Percentiles rank a stretch among this genome's conserved stretches.
Conservation (phyloP, 2,329 filamentous ascomycete genomes). For the Hypoxylon sp. region DNA sequence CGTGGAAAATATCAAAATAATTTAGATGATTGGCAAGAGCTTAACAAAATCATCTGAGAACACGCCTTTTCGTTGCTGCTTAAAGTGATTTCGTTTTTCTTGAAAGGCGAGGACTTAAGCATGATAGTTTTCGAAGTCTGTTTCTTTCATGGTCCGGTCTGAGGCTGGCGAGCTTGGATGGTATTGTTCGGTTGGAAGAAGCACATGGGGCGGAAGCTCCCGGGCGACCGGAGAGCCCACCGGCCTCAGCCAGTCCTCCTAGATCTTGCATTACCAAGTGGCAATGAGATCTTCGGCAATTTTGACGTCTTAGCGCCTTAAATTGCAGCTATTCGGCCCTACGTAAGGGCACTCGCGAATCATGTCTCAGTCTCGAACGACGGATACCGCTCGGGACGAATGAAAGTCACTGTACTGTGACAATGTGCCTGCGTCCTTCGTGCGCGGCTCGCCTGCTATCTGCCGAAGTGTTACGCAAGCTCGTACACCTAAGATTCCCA, state of each 20-base stretch:
- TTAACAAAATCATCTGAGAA: neutral
- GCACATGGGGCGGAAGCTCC: constrained; percentile 37
- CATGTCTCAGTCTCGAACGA: constrained; percentile 46
- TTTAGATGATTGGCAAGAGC: neutral
- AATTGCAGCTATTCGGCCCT: constrained; percentile 48
- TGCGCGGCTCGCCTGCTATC: constrained; percentile 41
- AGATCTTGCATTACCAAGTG: constrained; percentile 45
- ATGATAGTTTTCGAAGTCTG: neutral
- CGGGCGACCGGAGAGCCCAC: constrained; percentile 37
- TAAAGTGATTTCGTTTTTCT: neutral
- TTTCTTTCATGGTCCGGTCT: neutral
- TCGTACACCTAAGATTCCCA: constrained; percentile 32
- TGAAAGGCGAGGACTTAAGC: neutral
- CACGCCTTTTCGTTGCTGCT: neutral
- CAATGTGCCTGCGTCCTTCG: constrained; percentile 43
- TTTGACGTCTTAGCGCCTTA: constrained; percentile 43
- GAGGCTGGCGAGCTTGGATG: constrained; percentile 1
- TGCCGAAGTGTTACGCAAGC: constrained; percentile 39
- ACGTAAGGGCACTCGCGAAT: constrained; percentile 43
- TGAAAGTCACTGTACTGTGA: constrained; percentile 39
- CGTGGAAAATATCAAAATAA: neutral
- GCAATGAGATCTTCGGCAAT: constrained; percentile 44
- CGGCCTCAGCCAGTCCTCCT: constrained; percentile 32
- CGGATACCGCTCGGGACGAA: constrained; percentile 40
- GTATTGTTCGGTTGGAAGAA: constrained; percentile 13